Percentiles rank a stretch among this genome's conserved stretches.
These are phyloP conservation scores for Ophiostoma sp. DNA, from an alignment of 2,329 filamentous ascomycete species.

Conservation along the genomic window DNA sequence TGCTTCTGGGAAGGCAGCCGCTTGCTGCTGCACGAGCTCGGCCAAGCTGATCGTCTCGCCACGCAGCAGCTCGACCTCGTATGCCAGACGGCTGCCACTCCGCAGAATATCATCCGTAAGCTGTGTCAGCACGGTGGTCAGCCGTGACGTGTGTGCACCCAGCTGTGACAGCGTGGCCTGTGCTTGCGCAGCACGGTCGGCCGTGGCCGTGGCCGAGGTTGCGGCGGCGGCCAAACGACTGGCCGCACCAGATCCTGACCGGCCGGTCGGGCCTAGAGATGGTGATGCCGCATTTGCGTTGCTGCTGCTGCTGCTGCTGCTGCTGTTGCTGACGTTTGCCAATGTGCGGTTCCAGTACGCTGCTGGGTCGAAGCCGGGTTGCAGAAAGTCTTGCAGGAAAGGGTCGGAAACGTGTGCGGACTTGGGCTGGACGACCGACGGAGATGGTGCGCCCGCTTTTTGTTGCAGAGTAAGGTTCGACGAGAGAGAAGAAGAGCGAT, in stretches of 20 bases:
- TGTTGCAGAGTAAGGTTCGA: constrained; percentile 39
- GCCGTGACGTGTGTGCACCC: constrained; percentile 77
- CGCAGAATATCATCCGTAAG: constrained; percentile 92
- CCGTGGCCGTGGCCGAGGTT: constrained; percentile 26
- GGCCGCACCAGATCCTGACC: constrained; percentile 17
- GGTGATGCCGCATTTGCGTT: background rate
- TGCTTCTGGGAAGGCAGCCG: constrained; percentile 60
- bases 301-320: background rate
- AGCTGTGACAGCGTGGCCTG: constrained; percentile 82
- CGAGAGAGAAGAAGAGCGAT: constrained; percentile 33
- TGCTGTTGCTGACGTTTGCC: constrained; percentile 44
- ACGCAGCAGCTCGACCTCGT: constrained; percentile 89
- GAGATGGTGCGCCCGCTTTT: constrained; percentile 21
- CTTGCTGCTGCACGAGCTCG: constrained; percentile 55
- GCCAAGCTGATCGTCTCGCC: constrained; percentile 78
- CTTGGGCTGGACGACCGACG: constrained; percentile 36
- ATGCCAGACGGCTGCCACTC: constrained; percentile 79
- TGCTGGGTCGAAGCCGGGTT: constrained; percentile 75
- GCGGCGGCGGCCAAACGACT: constrained; percentile 18
- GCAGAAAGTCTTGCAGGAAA: constrained; percentile 68
- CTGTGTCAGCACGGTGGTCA: constrained; percentile 76
- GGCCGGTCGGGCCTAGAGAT: background rate
- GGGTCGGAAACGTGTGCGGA: constrained; percentile 65
- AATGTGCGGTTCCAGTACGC: constrained; percentile 78
- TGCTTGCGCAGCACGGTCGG: constrained; percentile 64